Percentiles rank a stretch among this genome's conserved stretches.
These are phyloP conservation scores for Tulasnella sp. DNA, from an alignment of 768 basidiomycete species.

Conservation along the genomic window DNA sequence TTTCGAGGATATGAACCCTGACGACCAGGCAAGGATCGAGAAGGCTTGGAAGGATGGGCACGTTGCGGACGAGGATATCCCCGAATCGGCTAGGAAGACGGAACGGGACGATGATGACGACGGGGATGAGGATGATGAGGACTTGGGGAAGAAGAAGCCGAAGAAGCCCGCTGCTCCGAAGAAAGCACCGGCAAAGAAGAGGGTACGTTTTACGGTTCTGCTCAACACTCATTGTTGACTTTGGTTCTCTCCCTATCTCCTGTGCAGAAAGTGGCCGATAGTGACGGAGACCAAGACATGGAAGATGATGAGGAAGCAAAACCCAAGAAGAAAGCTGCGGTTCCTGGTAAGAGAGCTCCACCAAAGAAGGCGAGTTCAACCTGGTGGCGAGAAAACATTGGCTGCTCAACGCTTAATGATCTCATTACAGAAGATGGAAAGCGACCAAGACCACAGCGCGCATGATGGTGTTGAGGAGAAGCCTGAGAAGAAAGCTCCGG, in stretches of 20 bases:
- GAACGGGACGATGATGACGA: conserved; percentile 35
- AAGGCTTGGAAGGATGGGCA: conserved; percentile 67
- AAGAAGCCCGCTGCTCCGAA: conserved; percentile 20
- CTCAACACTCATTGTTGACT: background rate
- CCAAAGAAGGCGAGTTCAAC: conserved; percentile 14
- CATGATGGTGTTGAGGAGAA: conserved; percentile 19
- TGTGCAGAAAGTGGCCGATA: conserved; percentile 6
- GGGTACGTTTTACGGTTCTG: conserved; percentile 15
- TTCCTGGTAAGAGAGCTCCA: conserved; percentile 17
- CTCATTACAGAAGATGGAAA: background rate
- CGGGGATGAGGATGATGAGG: conserved; percentile 33
- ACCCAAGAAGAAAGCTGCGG: conserved; percentile 39
- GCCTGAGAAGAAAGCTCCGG: conserved; percentile 37
- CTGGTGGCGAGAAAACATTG: no score
- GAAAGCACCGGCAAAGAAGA: conserved; percentile 29
- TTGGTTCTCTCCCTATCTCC: conserved; percentile 15
- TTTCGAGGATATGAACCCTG: conserved; percentile 56
- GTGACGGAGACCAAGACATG: conserved; percentile 20
- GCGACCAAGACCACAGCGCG: background rate
- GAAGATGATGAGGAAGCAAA: conserved; percentile 35
- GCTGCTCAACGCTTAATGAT: background rate
- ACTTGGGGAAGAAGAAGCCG: conserved; percentile 43
- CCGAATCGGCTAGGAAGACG: conserved; percentile 54
- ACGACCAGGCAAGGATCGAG: conserved; percentile 58
- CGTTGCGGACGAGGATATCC: conserved; percentile 77